Evolutionary conservation across 352 stramenopile genomes (phyloP), one percentile per base, ranked within the genome.

Genomic region (Pythium insidiosum): DNA sequence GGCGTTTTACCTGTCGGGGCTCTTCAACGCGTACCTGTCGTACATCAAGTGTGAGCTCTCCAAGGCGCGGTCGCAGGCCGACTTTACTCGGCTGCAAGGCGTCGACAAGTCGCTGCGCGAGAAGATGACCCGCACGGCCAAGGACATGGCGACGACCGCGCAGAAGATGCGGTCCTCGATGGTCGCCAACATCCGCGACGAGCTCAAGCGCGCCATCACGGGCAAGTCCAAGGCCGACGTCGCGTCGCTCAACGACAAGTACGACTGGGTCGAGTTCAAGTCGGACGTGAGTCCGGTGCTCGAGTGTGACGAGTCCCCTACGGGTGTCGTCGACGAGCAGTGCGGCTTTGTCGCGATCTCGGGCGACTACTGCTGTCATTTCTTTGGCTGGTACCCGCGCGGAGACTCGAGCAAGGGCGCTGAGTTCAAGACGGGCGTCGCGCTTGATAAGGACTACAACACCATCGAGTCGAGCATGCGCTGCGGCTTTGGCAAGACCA

Each of bases 231-330:
- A 7, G 2, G 26, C 25, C n/a, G 39, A 46, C 18, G 15, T 46
- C n/a, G 6, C 5, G 4, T 5, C 24, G 18, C 18, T 46, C 1
- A 36, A 5, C 4, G 39, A 46, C 39, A 37, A 37, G 24, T 46
- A 46, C 39, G 39, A 46, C 39, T 46, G 39, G 39, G 25, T 46
- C 4, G 39, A 37, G 25, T 46, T 46, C 39, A 35, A 37, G 16
- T 15, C 39, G n/a, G n/a, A n/a, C n/a, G n/a, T n/a, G n/a, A n/a
- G n/a, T n/a, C n/a, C n/a, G n/a, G n/a, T n/a, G n/a, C n/a, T n/a
- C n/a, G n/a, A n/a, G n/a, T n/a, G n/a, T n/a, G n/a, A n/a, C n/a
- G n/a, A 21, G 22, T 43, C 31, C 25, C 23, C 4, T 3, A 12
- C 28, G 18, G 4, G 35, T 15, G 5, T 13, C 6, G 10, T 20